phyloP scores from a whole-genome alignment of 2,329 filamentous ascomycete species.

The Sporothrix euskadiensis region DNA sequence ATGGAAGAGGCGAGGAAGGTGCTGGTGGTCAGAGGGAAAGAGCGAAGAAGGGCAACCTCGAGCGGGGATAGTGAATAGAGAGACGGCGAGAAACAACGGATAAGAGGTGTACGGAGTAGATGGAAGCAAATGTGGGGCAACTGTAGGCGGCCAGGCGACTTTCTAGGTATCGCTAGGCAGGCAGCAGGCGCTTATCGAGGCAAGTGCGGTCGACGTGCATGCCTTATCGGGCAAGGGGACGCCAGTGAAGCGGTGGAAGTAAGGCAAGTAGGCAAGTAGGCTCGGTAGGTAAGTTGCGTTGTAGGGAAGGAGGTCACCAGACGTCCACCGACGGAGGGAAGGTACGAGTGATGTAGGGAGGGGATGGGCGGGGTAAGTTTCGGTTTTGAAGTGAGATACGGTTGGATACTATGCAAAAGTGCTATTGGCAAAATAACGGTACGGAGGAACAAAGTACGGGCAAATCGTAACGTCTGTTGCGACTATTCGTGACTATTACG shows the following conservation, averaged over 20 bases:
- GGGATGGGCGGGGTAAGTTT: slow-evolving; percentile 13
- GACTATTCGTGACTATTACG: not conserved
- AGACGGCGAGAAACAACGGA: not conserved
- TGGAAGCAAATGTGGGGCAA: slow-evolving; percentile 11
- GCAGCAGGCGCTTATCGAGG: slow-evolving; percentile 21
- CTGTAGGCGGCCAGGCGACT: not conserved
- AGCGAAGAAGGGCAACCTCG: slow-evolving; percentile 1
- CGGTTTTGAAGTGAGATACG: not conserved
- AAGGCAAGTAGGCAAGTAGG: not conserved
- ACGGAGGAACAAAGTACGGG: not conserved
- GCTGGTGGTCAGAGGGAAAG: slow-evolving; percentile 6
- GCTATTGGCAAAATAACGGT: not conserved
- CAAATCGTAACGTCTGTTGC: not conserved
- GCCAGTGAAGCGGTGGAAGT: not conserved
- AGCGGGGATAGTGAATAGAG: slow-evolving; percentile 21
- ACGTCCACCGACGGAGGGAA: not conserved
- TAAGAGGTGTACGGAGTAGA: not conserved
- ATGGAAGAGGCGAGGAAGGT: slow-evolving; percentile 4
- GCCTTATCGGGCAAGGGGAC: slow-evolving; percentile 5
- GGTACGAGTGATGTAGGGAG: not conserved
- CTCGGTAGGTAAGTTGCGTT: not conserved
- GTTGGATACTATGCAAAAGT: not conserved
- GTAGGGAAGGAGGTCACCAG: slow-evolving; percentile 12
- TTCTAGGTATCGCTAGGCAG: slow-evolving; percentile 9
- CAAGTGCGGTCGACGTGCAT: not conserved